Evolutionary conservation across 352 stramenopile species (phyloP), one percentile per base, ranked within the genome.

Genomic region (Phytophthora pisi): DNA sequence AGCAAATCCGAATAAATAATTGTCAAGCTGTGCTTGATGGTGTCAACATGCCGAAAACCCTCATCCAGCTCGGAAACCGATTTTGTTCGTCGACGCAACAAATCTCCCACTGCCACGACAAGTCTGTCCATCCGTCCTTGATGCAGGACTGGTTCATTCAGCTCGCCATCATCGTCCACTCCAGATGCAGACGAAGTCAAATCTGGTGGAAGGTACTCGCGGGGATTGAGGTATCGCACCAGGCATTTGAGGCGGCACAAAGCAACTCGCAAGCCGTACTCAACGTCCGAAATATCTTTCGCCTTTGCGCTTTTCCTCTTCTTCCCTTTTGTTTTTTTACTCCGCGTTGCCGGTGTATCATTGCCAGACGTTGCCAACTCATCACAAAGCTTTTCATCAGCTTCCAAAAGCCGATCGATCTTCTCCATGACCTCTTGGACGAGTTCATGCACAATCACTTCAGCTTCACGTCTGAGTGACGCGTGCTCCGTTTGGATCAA

Each of bases 1-100:
- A 96, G 65, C 4, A 96, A 52, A 40, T 95, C 85, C 3, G 74
- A 79, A 62, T 92, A 91, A 42, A 96, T 63, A 52, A 93, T 81
- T 46, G 75, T 81, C 36, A 95, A 38, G 11, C 79, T 69, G 38
- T 82, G 78, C 66, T 85, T 91, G 68, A 96, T 78, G 9, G 79
- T 82, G 46, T 92, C 86, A 5, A 75, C 64, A 20, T 90, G 52
- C 4, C 79, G 65, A 65, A 93, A 80, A 15, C 68, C 70, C 57
- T 86, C 66, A 50, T 89, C 52, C n/a, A 95, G 50, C 16, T 77
- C 47, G 4, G 64, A 51, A 23, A 92, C 74, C 18, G 70, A 74
- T 31, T 72, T 84, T 6, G 88, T 77, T 23, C 86, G 72, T 51
- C 81, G 79, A 50, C 61, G 59, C 43, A 95, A 55, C 51, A 94